Evolutionary conservation across 140 eudicot species (phyloP), one percentile per base, ranked within the genome.

Genomic region (Cichorium intybus): DNA sequence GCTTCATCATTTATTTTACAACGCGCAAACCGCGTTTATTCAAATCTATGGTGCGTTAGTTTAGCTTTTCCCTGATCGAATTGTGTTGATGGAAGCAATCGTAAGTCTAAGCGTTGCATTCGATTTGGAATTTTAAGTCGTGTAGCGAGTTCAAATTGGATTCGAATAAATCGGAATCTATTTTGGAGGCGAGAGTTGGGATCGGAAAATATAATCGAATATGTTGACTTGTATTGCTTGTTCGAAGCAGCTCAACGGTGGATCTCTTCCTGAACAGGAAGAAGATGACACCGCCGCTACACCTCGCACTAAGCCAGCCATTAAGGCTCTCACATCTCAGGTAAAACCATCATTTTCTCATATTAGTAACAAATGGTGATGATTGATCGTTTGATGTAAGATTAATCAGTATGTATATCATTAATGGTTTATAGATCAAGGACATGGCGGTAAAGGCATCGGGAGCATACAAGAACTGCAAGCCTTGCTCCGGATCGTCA

Each of bases 361-460:
- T 14, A 28, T 48, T 23, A 6, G 24, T 56, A 24, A 31, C 18
- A 24, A 51, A 34, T 47, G 18, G 45, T 58, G 24, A 12, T 59
- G 55, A 37, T 67, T 58, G 60, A 47, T 49, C 34, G 3, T 62
- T 55, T 60, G 26, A 39, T 51, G 28, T 12, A 5, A 31, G 0
- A 14, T 67, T 9, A 15, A 54, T 67, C 31, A 35, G 12, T 24
- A 24, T 33, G 59, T 14, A 28, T 24, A 12, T 5, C 2, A 27
- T 10, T 31, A 39, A 5, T 35, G 34, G n/a, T 48, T 62, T 64
- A 27, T 50, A 88, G 96, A 85, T 88, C 70, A 88, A 88, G 82
- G 97, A 88, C 39, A 91, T 91, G 78, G 97, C 97, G 6, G 78
- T 91, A 33, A 87, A 88, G 80, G 97, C 97, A n/a, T 85, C 97